Conservation (phyloP, 257 asterid species). For the Ilex asprella region DNA sequence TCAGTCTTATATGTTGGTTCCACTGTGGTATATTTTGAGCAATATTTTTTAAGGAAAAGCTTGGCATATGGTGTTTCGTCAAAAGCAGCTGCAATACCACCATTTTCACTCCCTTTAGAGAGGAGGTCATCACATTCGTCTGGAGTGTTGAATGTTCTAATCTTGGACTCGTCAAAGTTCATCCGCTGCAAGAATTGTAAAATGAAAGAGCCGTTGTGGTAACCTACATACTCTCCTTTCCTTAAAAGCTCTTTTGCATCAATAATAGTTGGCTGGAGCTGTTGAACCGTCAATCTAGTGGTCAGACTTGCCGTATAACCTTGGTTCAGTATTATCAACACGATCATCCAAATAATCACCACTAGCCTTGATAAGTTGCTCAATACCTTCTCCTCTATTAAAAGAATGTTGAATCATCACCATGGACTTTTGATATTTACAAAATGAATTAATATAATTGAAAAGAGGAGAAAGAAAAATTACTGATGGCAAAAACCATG, state of each 20-base stretch:
- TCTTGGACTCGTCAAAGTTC: constrained; percentile 19
- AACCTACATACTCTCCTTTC: constrained; percentile 24
- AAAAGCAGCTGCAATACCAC: constrained; percentile 29
- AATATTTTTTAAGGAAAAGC: constrained; percentile 20
- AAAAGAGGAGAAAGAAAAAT: no score
- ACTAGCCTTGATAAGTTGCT: constrained; percentile 39
- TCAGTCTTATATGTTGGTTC: constrained; percentile 23
- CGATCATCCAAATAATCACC: constrained; percentile 34
- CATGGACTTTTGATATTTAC: no score
- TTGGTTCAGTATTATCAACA: constrained; percentile 34
- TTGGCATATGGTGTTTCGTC: constrained; percentile 33
- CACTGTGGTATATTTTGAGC: constrained; percentile 23
- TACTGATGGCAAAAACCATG: no score
- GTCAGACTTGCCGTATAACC: constrained; percentile 53
- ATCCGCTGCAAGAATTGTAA: not conserved
- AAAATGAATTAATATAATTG: no score
- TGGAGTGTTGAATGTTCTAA: constrained; percentile 3
- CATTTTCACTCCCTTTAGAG: constrained; percentile 23
- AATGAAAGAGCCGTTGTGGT: constrained; percentile 14
- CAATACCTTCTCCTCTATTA: constrained; percentile 32
- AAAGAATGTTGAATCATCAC: no score
- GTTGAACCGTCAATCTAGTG: constrained; percentile 42
- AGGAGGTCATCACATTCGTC: constrained; percentile 22
- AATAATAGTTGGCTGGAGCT: constrained; percentile 42
- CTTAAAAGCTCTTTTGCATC: constrained; percentile 26